Evolutionary conservation across 2,329 filamentous ascomycete genomes (phyloP), one percentile per base, ranked within the genome.

Genomic region (Epichloe sibirici): DNA sequence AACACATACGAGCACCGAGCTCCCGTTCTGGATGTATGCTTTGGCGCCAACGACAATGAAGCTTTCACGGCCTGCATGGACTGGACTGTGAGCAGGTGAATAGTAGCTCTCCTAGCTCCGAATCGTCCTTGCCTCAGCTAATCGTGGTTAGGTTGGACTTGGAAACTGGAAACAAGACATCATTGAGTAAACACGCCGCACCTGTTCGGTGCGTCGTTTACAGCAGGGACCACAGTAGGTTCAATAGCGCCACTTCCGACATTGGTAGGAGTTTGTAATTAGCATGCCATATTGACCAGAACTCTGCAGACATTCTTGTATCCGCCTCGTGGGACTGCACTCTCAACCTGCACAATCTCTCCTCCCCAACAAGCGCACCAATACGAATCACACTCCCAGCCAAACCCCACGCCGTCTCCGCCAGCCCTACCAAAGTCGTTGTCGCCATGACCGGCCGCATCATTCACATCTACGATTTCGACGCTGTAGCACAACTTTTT

Each of bases 241-340:
- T 25, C n/a, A 47, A 38, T 45, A 31, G 44, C 45, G 37, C 45
- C 25, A 34, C 31, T 37, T 9, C 23, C 21, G 11, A 35, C 21
- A 23, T 39, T 23, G 35, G n/a, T 12, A 38, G 21, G 21, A 12
- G 3, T 37, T 48, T 39, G 13, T 23, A 40, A 15, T 8, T n/a
- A 17, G 37, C 9, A 12, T 23, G 15, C 34, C 34, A 17, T 35
- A 17, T 4, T 51, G 21, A 51, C 42, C 31, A 39, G 42, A 25
- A 3, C 21, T 28, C 13, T 31, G 15, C 50, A 83, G 80, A 79
- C 48, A 74, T 96, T 57, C 78, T 98, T 53, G 76, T 97, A 58
- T 95, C 90, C 52, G 87, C 88, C 50, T 94, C 90, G 5, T 98
- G 93, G 93, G 91, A 98, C 69, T 83, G 79, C 56, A 95, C 88